Conservation (phyloP, 768 basidiomycete genomes). For the Suillus subalutaceus region DNA sequence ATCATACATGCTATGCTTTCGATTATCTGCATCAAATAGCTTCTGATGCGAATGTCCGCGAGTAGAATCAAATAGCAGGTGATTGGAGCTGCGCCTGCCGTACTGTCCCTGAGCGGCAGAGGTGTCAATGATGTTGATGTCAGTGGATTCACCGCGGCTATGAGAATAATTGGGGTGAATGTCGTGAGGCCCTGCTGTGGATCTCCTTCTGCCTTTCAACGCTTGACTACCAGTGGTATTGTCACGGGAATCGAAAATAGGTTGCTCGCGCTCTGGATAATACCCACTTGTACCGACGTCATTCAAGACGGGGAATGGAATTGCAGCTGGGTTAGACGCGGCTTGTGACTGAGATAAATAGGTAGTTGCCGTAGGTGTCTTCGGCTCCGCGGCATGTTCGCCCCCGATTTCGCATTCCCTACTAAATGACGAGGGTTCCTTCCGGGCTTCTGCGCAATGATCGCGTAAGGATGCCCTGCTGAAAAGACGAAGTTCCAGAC, state of each 20-base stretch:
- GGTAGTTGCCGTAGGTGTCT: conserved; percentile 37
- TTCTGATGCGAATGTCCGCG: conserved; percentile 29
- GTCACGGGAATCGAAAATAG: conserved; percentile 11
- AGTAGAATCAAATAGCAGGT: conserved; percentile 43
- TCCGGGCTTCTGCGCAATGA: conserved; percentile 29
- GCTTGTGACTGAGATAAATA: conserved; percentile 37
- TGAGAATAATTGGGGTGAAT: conserved; percentile 17
- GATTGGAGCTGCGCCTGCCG: conserved; percentile 39
- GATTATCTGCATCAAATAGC: conserved; percentile 24
- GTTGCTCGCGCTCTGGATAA: conserved; percentile 26
- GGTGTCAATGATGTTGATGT: conserved; percentile 2
- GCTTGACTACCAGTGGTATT: background rate
- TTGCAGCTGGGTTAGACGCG: conserved; percentile 23
- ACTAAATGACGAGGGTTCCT: conserved; percentile 26
- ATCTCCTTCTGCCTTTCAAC: background rate
- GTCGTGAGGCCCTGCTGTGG: conserved; percentile 13
- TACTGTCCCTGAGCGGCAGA: conserved; percentile 24
- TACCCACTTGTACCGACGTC: conserved; percentile 23
- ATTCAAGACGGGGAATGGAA: conserved; percentile 29
- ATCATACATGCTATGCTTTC: conserved; percentile 24
- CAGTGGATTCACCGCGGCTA: conserved; percentile 14
- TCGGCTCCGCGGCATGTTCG: conserved; percentile 39
- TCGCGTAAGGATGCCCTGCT: conserved; percentile 35
- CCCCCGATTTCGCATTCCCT: conserved; percentile 34
- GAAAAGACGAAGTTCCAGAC: conserved; percentile 51